These are phyloP conservation scores for Melastoma candidum DNA, from an alignment of 441 rosid species.

Conservation along the genomic window DNA sequence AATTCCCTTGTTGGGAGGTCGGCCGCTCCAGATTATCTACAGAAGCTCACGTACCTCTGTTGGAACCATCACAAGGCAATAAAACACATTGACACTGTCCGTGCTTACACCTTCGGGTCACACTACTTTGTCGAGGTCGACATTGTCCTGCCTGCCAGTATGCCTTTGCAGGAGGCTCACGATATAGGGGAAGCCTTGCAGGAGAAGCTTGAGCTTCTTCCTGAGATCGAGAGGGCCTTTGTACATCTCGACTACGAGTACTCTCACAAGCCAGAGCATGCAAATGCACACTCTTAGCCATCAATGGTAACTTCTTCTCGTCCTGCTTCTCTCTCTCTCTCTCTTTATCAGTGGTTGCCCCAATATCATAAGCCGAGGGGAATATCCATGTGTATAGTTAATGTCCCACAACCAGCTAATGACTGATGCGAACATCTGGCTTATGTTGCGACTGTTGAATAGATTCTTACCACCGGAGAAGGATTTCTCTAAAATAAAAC, in stretches of 20 bases:
- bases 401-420: too few species aligned
- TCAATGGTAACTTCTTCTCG: not conserved
- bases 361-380: too few species aligned
- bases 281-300: slow-evolving; percentile 30
- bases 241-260: slow-evolving; percentile 93
- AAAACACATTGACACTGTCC: slow-evolving; percentile 79
- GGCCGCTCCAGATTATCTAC: slow-evolving; percentile 76
- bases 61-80: slow-evolving; percentile 92
- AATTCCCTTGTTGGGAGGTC: slow-evolving; percentile 80
- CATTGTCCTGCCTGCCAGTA: slow-evolving; percentile 71
- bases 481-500: too few species aligned
- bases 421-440: too few species aligned
- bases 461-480: too few species aligned
- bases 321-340: too few species aligned
- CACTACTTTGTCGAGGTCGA: slow-evolving; percentile 96
- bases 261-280: slow-evolving; percentile 90
- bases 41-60: slow-evolving; percentile 81
- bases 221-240: slow-evolving; percentile 85
- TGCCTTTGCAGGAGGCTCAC: slow-evolving; percentile 85
- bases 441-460: too few species aligned
- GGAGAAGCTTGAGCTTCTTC: slow-evolving; percentile 75
- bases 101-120: slow-evolving; percentile 93
- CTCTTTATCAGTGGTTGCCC: too few species aligned
- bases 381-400: too few species aligned
- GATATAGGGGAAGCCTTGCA: slow-evolving; percentile 84